Base-by-base conservation (phyloP, 306 rosid species). In the Mimosa pudica region DNA sequence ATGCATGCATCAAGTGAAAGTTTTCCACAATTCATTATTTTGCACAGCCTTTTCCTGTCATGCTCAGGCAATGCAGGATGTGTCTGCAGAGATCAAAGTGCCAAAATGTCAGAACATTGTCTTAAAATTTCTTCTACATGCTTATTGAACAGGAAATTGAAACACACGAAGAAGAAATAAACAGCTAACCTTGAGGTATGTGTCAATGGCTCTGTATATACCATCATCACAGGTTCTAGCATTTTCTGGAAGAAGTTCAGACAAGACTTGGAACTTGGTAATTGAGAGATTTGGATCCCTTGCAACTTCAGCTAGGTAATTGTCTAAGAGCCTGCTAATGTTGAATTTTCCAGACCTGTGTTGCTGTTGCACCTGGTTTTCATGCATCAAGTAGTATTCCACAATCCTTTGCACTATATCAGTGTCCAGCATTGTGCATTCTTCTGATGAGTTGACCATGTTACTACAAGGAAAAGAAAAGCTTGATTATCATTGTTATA, bases 121-220 rank as follows among this genome's bases (percentile, higher is more conserved):
- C 81, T 52, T 42, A 41, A 41, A 61, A 62, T 70, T 60, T 70
- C 12, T 58, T 38, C n/a, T 68, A 38, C 35, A 41, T 62, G 49
- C 14, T 12, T 46, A 38, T 52, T 33, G 68, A 70, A 42, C 58
- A 30, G 51, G 65, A 76, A 73, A 13, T 38, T 70, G 70, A 71
- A 72, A 18, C 82, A 76, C 63, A 30, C 30, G 49, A 49, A 80
- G 60, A 79, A 52, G 57, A 64, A 83, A 61, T 61, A 35, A 45
- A 72, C 24, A 67, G 73, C 75, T 81, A 57, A 95, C 99, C 97
- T 95, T 95, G 74, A 93, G 90, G 78, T 89, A 95, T 83, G 86
- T 88, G 82, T 93, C 99, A 45, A 90, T 91, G 87, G 99, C 99
- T 86, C 99, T 89, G 57, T 93, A 93, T n/a, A 95, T 85, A 62